phyloP scores from a whole-genome alignment of 768 basidiomycete genomes.

The Serendipita sp. region DNA sequence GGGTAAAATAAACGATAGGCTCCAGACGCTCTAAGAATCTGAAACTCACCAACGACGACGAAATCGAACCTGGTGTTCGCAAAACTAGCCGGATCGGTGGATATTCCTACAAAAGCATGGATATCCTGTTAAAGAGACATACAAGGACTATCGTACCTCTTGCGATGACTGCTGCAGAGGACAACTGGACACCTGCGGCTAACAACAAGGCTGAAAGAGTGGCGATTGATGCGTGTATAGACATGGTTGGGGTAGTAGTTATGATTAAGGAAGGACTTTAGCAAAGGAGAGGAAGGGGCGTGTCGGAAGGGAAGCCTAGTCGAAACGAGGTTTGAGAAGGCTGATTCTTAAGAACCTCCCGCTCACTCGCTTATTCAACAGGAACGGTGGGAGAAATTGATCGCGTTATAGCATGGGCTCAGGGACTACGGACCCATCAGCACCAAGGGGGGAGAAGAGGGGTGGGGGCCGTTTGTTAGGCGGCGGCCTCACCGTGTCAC shows the following conservation, averaged over 20 bases:
- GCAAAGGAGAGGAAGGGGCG: background rate
- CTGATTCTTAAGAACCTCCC: too few species aligned
- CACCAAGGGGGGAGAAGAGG: too few species aligned
- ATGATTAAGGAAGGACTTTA: too few species aligned
- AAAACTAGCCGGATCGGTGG: constrained; percentile 6
- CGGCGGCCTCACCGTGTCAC: too few species aligned
- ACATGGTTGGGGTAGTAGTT: background rate
- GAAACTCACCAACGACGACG: constrained; percentile 10
- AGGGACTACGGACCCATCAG: too few species aligned
- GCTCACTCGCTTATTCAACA: too few species aligned
- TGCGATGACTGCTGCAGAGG: background rate
- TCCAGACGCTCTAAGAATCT: background rate
- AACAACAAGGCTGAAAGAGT: background rate
- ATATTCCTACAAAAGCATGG: background rate
- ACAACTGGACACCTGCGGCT: background rate
- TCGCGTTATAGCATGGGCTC: too few species aligned
- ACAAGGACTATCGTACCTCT: background rate
- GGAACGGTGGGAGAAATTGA: too few species aligned
- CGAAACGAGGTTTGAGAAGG: background rate
- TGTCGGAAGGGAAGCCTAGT: background rate
- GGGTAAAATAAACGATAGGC: background rate
- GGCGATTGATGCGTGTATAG: background rate
- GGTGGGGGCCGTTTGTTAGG: too few species aligned
- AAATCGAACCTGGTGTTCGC: constrained; percentile 13
- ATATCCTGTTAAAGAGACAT: background rate